phyloP scores from a whole-genome alignment of 176 grass and related monocot genomes.

The Olyra latifolia region DNA sequence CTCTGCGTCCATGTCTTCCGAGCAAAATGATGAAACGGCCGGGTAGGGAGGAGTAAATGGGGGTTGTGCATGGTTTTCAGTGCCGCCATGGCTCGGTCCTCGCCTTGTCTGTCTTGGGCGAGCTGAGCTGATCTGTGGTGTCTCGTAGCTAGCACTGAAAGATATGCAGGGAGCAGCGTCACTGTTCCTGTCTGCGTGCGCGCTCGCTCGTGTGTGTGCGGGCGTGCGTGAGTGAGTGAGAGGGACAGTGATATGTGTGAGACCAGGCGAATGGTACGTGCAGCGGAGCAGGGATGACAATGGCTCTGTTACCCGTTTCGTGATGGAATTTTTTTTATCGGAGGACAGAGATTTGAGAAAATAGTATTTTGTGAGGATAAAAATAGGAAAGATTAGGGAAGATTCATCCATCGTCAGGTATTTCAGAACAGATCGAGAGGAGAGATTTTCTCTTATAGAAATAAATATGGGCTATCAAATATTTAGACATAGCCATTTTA shows the following conservation, averaged over 20 bases:
- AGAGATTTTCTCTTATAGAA: too few relatives aligned
- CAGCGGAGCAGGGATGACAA: background rate
- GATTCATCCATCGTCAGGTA: too few relatives aligned
- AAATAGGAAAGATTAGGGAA: too few relatives aligned
- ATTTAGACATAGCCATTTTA: too few relatives aligned
- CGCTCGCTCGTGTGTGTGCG: background rate
- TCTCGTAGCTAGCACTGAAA: conserved; percentile 49
- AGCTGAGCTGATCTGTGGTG: conserved; percentile 15
- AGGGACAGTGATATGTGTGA: background rate
- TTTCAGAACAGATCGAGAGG: too few relatives aligned
- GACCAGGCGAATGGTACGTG: conserved; percentile 25
- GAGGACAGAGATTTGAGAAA: too few relatives aligned
- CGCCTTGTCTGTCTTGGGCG: conserved; percentile 40
- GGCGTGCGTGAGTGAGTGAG: background rate
- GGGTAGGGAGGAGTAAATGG: conserved; percentile 24
- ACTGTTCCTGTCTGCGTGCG: conserved; percentile 21
- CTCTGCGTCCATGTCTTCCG: conserved; percentile 25
- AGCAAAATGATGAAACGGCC: conserved; percentile 44
- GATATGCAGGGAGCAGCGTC: conserved; percentile 40
- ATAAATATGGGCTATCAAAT: too few relatives aligned
- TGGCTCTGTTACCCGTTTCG: too few relatives aligned
- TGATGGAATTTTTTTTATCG: too few relatives aligned
- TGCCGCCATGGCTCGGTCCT: conserved; percentile 34
- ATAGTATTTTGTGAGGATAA: too few relatives aligned
- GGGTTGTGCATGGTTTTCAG: conserved; percentile 63